phyloP scores from a whole-genome alignment of 164 flowering plant species.

The Stephania cephalantha region DNA sequence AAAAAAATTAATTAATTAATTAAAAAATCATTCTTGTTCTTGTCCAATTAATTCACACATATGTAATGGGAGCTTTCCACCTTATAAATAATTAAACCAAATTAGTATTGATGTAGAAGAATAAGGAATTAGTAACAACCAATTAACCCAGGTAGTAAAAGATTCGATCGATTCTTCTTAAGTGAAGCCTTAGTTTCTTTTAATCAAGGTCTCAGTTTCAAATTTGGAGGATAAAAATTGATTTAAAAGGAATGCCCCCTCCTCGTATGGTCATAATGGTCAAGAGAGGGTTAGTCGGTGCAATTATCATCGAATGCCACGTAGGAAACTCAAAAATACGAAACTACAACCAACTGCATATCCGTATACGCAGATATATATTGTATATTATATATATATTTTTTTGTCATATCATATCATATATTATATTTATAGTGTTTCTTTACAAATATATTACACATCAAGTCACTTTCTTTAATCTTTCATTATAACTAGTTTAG shows the following conservation, averaged over 20 bases:
- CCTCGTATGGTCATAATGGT: too few relatives aligned
- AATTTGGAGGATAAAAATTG: too few relatives aligned
- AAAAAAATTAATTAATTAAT: neutral
- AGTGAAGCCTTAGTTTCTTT: too few relatives aligned
- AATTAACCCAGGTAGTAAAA: too few relatives aligned
- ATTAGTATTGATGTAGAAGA: neutral
- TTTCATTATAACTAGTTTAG: neutral
- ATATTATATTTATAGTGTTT: neutral
- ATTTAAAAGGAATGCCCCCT: too few relatives aligned
- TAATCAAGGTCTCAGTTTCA: too few relatives aligned
- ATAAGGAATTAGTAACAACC: neutral
- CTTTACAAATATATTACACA: neutral
- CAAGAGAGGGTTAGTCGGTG: too few relatives aligned
- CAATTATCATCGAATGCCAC: too few relatives aligned
- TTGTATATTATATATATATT: neutral
- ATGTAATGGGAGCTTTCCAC: neutral
- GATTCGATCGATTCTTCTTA: too few relatives aligned
- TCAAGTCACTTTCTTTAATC: neutral
- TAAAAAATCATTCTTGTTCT: conserved; percentile 6
- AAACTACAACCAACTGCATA: neutral
- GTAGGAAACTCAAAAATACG: neutral
- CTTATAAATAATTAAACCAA: too few relatives aligned
- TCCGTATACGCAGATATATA: neutral
- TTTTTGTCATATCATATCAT: too few relatives aligned
- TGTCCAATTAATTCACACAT: conserved; percentile 3